Conservation (phyloP, 176 grass and related monocot genomes). For the Stipa capillata region DNA sequence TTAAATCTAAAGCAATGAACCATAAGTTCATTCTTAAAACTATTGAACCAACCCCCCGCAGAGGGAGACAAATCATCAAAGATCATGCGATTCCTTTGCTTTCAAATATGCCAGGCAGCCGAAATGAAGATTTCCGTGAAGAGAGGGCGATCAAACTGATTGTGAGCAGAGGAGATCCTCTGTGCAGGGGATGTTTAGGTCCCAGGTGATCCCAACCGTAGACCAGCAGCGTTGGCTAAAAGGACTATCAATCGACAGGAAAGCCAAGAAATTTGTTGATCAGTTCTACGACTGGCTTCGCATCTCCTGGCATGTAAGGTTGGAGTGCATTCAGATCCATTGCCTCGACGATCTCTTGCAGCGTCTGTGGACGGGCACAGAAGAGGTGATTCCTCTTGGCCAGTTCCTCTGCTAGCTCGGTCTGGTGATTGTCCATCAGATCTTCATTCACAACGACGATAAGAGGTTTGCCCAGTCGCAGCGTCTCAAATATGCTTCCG, state of each 20-base stretch:
- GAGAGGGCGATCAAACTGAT: no score
- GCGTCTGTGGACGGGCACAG: constrained; percentile 39
- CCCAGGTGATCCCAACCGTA: no score
- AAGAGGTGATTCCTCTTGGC: constrained; percentile 73
- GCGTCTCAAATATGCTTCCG: constrained; percentile 86
- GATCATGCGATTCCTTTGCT: no score
- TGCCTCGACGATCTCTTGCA: constrained; percentile 31
- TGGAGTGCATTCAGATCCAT: constrained; percentile 50
- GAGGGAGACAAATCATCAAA: no score
- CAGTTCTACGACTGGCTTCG: constrained; percentile 32
- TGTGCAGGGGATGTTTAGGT: no score
- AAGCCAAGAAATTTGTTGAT: constrained; percentile 63
- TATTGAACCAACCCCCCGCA: no score
- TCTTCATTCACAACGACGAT: constrained; percentile 83
- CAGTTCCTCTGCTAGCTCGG: constrained; percentile 71
- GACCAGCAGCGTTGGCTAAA: no score
- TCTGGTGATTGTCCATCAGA: constrained; percentile 92
- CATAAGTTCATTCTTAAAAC: no score
- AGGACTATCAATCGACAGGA: constrained; percentile 4
- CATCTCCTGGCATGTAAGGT: constrained; percentile 50
- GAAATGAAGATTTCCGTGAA: no score
- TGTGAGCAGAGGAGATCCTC: no score
- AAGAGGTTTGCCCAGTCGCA: constrained; percentile 54
- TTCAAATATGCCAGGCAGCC: no score
- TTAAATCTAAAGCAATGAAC: no score